Conservation (phyloP, 2,329 filamentous ascomycete genomes). For the Diplodia corticola region DNA sequence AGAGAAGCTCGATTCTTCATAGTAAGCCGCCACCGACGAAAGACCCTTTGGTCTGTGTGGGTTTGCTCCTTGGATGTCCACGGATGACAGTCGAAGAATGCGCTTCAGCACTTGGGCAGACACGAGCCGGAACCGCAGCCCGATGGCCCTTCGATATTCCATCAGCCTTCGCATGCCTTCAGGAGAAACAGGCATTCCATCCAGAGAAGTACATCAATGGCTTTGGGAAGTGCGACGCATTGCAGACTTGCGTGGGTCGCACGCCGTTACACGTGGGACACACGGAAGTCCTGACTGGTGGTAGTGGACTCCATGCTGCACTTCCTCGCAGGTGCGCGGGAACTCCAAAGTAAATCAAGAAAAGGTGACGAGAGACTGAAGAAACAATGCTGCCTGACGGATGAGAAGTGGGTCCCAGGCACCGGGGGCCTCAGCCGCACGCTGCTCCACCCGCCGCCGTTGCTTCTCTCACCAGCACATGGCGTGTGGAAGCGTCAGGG, state of each 20-base stretch:
- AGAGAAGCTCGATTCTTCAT: neutral
- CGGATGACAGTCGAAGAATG: neutral
- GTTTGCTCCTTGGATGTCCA: neutral
- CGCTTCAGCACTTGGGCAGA: neutral
- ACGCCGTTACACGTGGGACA: too few relatives aligned
- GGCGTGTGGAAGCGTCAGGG: neutral
- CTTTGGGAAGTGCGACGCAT: too few relatives aligned
- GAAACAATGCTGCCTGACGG: neutral
- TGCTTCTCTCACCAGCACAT: neutral
- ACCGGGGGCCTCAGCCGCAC: slow-evolving; percentile 4
- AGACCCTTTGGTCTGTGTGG: neutral
- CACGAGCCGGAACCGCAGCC: neutral
- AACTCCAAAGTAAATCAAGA: too few relatives aligned
- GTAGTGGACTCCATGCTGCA: neutral
- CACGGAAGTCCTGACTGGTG: too few relatives aligned
- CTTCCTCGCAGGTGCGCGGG: too few relatives aligned
- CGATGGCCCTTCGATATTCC: neutral
- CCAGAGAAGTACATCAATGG: too few relatives aligned
- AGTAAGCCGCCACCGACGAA: neutral
- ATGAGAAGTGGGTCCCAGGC: neutral
- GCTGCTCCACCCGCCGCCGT: neutral
- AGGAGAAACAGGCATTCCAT: neutral
- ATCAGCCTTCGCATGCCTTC: neutral
- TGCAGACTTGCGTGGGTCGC: too few relatives aligned
- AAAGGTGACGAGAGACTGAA: neutral